Conservation (phyloP, 2,329 filamentous ascomycete genomes). For the Xylariaceae sp. region DNA sequence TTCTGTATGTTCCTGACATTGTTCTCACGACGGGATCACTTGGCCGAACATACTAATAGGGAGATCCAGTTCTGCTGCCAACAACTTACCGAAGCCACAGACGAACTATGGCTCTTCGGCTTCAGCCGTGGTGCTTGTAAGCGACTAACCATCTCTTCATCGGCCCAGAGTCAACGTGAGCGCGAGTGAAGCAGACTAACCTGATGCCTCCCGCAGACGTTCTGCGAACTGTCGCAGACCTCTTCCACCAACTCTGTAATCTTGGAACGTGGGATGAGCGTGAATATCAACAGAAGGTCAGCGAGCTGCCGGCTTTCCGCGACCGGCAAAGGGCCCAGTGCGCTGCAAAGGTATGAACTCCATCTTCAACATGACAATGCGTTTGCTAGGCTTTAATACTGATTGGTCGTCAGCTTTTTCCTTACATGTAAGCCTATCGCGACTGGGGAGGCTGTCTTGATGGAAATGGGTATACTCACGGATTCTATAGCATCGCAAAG, state of each 20-base stretch:
- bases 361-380: neutral
- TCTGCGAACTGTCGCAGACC: slow-evolving; percentile 35
- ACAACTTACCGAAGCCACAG: slow-evolving; percentile 18
- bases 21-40: neutral
- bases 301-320: slow-evolving; percentile 13
- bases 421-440: slow-evolving; percentile 13
- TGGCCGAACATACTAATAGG: slow-evolving; percentile 3
- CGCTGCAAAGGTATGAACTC: slow-evolving; percentile 11
- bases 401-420: slow-evolving; percentile 11
- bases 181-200: slow-evolving; percentile 1
- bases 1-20: slow-evolving; percentile 12
- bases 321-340: slow-evolving; percentile 10
- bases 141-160: slow-evolving; percentile 1
- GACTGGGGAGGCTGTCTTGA: neutral
- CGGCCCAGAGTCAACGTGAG: neutral
- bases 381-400: neutral
- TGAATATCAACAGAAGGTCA: slow-evolving; percentile 12
- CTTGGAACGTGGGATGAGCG: slow-evolving; percentile 14
- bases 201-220: slow-evolving; percentile 19
- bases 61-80: slow-evolving; percentile 16
- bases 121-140: slow-evolving; percentile 37
- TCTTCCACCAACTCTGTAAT: slow-evolving; percentile 31
- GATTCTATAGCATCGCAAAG: slow-evolving; percentile 11
- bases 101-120: slow-evolving; percentile 39
- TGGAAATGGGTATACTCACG: slow-evolving; percentile 3